Percentiles rank a stretch among this genome's conserved stretches.
Conservation (phyloP, 2,329 filamentous ascomycete genomes). For the Exophiala sp. region DNA sequence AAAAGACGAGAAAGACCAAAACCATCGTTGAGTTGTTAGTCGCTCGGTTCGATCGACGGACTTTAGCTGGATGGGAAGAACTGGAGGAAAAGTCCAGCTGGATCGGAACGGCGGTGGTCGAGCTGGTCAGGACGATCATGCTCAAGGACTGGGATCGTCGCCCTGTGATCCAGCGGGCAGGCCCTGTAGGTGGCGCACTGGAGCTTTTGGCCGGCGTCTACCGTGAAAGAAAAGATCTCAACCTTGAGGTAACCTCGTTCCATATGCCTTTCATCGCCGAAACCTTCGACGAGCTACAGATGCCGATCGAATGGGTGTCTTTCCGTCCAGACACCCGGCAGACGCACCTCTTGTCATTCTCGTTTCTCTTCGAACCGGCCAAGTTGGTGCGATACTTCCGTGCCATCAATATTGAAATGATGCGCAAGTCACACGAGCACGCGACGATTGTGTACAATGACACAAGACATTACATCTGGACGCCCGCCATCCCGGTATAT, state of each 20-base stretch:
- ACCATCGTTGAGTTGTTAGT: constrained; percentile 32
- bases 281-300: constrained; percentile 65
- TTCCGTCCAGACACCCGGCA: constrained; percentile 56
- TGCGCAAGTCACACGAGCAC: constrained; percentile 73
- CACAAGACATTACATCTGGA: constrained; percentile 40
- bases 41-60: constrained; percentile 30
- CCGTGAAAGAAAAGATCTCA: constrained; percentile 58
- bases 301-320: constrained; percentile 66
- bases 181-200: constrained; percentile 69
- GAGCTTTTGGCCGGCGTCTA: constrained; percentile 67
- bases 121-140: constrained; percentile 51
- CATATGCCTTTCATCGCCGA: constrained; percentile 70
- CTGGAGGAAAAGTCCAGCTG: constrained; percentile 12
- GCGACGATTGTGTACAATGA: constrained; percentile 48
- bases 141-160: constrained; percentile 75
- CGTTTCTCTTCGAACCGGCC: constrained; percentile 69
- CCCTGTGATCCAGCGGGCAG: constrained; percentile 62
- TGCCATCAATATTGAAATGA: constrained; percentile 76
- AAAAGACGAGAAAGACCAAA: constrained; percentile 8
- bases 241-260: constrained; percentile 60
- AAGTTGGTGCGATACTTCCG: constrained; percentile 78
- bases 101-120: constrained; percentile 18
- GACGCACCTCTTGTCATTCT: constrained; percentile 70
- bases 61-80: constrained; percentile 4
- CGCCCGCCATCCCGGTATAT: constrained; percentile 40